Percentiles rank a stretch among this genome's conserved stretches.
Conservation (phyloP, 73 alveolate species). For the Paramecium biaurelia region DNA sequence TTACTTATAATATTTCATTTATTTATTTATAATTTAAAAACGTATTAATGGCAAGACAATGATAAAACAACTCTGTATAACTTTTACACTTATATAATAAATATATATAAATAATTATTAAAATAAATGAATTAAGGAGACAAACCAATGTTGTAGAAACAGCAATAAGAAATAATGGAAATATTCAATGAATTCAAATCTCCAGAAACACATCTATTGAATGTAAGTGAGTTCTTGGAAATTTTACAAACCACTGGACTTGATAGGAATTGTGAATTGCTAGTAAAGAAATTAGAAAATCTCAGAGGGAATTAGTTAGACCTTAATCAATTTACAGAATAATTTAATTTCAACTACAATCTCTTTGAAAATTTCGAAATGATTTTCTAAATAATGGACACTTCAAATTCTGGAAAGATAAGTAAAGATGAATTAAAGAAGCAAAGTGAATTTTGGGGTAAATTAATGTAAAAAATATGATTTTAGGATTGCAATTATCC, state of each 20-base stretch:
- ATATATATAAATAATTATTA: neutral
- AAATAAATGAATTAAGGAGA: neutral
- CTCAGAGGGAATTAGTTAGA: neutral
- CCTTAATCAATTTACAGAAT: neutral
- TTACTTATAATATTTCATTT: neutral
- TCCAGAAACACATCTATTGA: neutral
- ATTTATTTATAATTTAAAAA: neutral
- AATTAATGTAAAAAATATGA: neutral
- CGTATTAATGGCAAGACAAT: neutral
- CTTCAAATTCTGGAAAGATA: conserved; percentile 11
- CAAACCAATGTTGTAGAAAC: neutral
- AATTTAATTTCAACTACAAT: conserved; percentile 15
- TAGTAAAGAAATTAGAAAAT: neutral
- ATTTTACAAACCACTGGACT: neutral
- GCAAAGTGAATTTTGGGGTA: conserved; percentile 42
- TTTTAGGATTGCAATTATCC: neutral
- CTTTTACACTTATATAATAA: neutral
- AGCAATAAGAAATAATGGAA: neutral
- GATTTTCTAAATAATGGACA: conserved; percentile 5
- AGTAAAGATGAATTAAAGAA: conserved; percentile 9
- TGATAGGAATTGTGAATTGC: conserved; percentile 19
- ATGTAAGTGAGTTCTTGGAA: conserved; percentile 32
- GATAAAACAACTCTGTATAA: neutral
- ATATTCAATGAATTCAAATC: conserved; percentile 24
- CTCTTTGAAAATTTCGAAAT: conserved; percentile 1